Conservation (phyloP, 331 rosid genomes). For the Malus hybrid region DNA sequence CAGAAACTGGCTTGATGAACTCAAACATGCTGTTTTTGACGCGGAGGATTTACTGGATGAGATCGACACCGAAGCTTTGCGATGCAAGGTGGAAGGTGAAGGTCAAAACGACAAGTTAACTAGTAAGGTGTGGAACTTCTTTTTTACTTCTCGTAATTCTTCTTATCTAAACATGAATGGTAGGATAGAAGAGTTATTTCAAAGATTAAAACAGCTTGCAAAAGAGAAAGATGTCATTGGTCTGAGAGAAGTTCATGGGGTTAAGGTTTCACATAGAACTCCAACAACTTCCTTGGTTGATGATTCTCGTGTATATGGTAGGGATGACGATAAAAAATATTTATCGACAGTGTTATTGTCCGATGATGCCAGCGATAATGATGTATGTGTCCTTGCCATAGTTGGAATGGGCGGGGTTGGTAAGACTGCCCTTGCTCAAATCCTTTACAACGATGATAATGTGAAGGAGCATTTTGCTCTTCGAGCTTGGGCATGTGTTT, state of each 20-base stretch:
- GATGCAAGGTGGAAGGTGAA: too few relatives aligned
- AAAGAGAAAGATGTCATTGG: background rate
- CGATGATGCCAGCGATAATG: background rate
- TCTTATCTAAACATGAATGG: too few relatives aligned
- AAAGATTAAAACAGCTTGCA: too few relatives aligned
- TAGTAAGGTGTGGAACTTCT: too few relatives aligned
- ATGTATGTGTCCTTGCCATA: background rate
- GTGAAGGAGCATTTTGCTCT: background rate
- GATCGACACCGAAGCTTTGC: too few relatives aligned
- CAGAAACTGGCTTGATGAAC: too few relatives aligned
- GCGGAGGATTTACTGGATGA: too few relatives aligned
- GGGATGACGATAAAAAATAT: background rate
- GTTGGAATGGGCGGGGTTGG: constrained; percentile 30
- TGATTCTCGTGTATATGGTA: background rate
- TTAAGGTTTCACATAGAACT: background rate
- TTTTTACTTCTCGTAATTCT: too few relatives aligned
- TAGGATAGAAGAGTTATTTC: too few relatives aligned
- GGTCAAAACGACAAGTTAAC: too few relatives aligned
- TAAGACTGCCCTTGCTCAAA: constrained; percentile 21
- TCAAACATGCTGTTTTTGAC: too few relatives aligned
- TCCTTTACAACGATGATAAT: constrained; percentile 8
- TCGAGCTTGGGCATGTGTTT: background rate
- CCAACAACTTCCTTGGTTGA: constrained; percentile 10
- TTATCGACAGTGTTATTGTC: background rate
- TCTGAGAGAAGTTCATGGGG: background rate